Conservation (phyloP, 2,329 filamentous ascomycete species). For the Aquanectria penicillioides region DNA sequence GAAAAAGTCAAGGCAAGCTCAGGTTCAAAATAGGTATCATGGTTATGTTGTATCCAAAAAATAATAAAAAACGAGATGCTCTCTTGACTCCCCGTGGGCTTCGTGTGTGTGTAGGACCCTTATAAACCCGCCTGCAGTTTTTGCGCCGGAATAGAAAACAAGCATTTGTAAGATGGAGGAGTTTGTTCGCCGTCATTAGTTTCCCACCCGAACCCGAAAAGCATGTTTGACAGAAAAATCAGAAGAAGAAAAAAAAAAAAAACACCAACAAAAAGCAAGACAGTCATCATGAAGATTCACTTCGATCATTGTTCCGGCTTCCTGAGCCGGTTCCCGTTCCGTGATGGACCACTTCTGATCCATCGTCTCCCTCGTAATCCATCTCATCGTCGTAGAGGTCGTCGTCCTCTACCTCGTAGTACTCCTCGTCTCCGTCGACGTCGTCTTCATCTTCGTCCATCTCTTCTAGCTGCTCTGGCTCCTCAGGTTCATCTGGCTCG, state of each 20-base stretch:
- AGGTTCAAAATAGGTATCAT: slow-evolving; percentile 37
- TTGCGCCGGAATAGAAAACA: slow-evolving; percentile 32
- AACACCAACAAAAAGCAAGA: background rate
- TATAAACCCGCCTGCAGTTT: slow-evolving; percentile 33
- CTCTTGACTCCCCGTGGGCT: slow-evolving; percentile 30
- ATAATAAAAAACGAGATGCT: slow-evolving; percentile 26
- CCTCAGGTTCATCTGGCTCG: slow-evolving; percentile 40
- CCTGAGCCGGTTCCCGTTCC: slow-evolving; percentile 42
- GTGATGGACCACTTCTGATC: slow-evolving; percentile 40
- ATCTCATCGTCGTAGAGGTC: slow-evolving; percentile 38
- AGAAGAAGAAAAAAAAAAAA: slow-evolving; percentile 2
- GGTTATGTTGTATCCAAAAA: slow-evolving; percentile 32
- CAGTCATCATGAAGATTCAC: slow-evolving; percentile 40
- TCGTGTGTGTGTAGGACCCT: slow-evolving; percentile 27
- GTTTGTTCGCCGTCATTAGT: slow-evolving; percentile 38
- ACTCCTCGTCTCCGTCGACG: slow-evolving; percentile 38
- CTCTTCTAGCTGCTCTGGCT: slow-evolving; percentile 40
- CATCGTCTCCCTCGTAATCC: slow-evolving; percentile 40
- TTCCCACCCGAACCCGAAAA: slow-evolving; percentile 15
- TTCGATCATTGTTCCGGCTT: slow-evolving; percentile 38
- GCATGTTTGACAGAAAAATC: too few species aligned
- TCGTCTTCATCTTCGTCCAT: slow-evolving; percentile 41
- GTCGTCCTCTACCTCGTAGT: slow-evolving; percentile 43
- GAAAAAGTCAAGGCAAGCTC: background rate
- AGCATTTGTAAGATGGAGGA: slow-evolving; percentile 25